phyloP scores from a whole-genome alignment of 2,329 filamentous ascomycete genomes.

The Magnaporthiopsis rhizophila region DNA sequence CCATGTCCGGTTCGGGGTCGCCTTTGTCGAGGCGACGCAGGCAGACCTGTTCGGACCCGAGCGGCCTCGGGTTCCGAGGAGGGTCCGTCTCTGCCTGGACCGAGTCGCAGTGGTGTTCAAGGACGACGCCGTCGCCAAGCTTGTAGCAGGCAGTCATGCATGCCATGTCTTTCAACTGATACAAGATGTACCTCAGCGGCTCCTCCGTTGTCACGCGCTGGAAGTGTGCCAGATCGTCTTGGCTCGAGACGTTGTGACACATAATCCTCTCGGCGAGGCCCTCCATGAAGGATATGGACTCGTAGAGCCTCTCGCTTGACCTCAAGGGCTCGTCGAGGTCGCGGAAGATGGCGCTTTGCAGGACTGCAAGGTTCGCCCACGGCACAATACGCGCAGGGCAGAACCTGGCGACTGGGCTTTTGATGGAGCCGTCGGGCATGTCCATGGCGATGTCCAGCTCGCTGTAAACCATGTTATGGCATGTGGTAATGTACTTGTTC shows the following conservation, averaged over 20 bases:
- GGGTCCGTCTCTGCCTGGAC: conserved; percentile 18
- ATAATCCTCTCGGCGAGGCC: conserved; percentile 17
- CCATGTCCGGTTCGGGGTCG: conserved; percentile 14
- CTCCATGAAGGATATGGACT: conserved; percentile 17
- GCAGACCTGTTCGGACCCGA: conserved; percentile 27
- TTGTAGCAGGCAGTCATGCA: conserved; percentile 15
- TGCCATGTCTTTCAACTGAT: conserved; percentile 19
- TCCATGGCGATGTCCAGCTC: too few species aligned
- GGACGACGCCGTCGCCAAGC: conserved; percentile 22
- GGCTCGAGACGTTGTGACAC: conserved; percentile 14
- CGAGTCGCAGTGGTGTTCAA: conserved; percentile 22
- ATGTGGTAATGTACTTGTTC: too few species aligned
- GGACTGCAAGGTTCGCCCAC: too few species aligned
- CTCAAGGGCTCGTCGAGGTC: conserved; percentile 16
- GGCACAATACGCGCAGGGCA: too few species aligned
- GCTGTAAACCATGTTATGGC: too few species aligned
- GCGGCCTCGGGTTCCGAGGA: conserved; percentile 14
- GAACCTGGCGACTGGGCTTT: too few species aligned
- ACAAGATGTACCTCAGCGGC: conserved; percentile 22
- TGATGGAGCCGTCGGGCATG: too few species aligned
- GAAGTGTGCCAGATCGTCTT: conserved; percentile 12
- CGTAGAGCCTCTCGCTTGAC: conserved; percentile 17
- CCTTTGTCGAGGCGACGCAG: conserved; percentile 15
- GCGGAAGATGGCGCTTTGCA: conserved; percentile 12
- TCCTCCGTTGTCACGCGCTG: conserved; percentile 16